Percentiles rank a stretch among this genome's conserved stretches.
Conservation (phyloP, 2,329 filamentous ascomycete genomes). For the Ambrosiella cleistominuta region DNA sequence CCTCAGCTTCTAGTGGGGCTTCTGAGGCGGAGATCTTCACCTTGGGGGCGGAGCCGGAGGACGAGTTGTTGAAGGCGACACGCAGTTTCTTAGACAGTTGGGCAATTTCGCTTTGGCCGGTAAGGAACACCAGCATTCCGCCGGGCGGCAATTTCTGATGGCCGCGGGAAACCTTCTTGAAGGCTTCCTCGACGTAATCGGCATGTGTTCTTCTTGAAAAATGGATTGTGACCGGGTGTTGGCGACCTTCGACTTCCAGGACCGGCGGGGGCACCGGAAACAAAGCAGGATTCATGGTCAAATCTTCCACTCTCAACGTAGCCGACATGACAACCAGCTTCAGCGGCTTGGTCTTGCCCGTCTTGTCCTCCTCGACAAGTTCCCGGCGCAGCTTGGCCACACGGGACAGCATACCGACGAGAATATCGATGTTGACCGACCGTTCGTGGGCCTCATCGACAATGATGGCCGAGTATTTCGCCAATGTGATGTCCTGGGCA, state of each 20-base stretch:
- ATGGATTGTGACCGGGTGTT: constrained; percentile 78
- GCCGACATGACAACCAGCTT: constrained; percentile 98
- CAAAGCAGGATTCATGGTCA: constrained; percentile 65
- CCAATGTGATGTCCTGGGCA: constrained; percentile 69
- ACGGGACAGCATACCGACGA: constrained; percentile 93
- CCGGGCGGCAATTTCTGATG: constrained; percentile 82
- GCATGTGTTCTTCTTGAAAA: constrained; percentile 67
- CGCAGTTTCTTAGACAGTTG: constrained; percentile 67
- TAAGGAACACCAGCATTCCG: constrained; percentile 85
- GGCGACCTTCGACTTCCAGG: constrained; percentile 76
- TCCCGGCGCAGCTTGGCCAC: constrained; percentile 71
- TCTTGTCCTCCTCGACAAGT: constrained; percentile 51
- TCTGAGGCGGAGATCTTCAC: constrained; percentile 63
- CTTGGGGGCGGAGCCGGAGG: constrained; percentile 40
- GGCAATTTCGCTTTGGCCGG: constrained; percentile 80
- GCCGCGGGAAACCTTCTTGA: constrained; percentile 68
- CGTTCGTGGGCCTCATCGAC: constrained; percentile 96
- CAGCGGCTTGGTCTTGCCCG: constrained; percentile 46
- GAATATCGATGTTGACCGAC: constrained; percentile 91
- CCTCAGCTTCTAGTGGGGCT: constrained; percentile 65
- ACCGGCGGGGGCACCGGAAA: constrained; percentile 69
- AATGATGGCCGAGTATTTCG: constrained; percentile 81
- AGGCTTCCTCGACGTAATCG: constrained; percentile 84
- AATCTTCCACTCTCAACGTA: constrained; percentile 76
- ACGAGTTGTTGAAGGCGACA: constrained; percentile 42